Evolutionary conservation across 768 basidiomycete species (phyloP).

Genomic region (Mycena vitilis): DNA sequence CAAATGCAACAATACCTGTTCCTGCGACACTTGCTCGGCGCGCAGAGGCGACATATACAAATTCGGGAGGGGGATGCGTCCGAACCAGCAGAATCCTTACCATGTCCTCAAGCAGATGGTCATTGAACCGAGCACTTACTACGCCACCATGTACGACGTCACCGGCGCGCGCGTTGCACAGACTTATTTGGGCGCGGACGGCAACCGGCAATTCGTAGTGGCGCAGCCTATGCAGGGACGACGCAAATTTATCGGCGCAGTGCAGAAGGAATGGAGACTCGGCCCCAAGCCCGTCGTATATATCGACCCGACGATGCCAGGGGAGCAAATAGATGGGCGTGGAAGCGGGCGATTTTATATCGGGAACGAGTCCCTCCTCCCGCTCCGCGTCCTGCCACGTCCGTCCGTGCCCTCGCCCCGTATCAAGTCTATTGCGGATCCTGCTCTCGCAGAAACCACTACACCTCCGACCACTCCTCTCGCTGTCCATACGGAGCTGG

Average conservation of each 20-base stretch:
- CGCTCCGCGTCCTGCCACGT: constrained; percentile 2
- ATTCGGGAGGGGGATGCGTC: background rate
- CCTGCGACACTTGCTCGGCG: constrained; percentile 27
- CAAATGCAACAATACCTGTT: constrained; percentile 18
- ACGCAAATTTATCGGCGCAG: constrained; percentile 27
- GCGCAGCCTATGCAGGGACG: background rate
- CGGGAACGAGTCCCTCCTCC: constrained; percentile 14
- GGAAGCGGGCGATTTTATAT: constrained; percentile 6
- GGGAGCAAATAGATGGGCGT: background rate
- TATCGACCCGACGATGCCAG: background rate
- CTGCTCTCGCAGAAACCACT: no score
- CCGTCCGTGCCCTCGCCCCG: background rate
- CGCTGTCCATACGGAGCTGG: background rate
- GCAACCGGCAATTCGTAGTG: constrained; percentile 1
- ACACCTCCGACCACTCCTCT: background rate
- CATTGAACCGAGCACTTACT: constrained; percentile 18
- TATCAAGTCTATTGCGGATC: no score
- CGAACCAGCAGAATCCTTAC: background rate
- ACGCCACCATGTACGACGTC: constrained; percentile 30
- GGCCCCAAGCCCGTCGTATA: constrained; percentile 20
- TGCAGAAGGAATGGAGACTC: constrained; percentile 25
- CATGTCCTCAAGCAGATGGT: constrained; percentile 13
- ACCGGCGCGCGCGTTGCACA: constrained; percentile 18
- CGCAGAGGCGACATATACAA: constrained; percentile 21
- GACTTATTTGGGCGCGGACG: constrained; percentile 27